Conservation (phyloP, 2,329 filamentous ascomycete genomes). For the Colletotrichum gigasporum region DNA sequence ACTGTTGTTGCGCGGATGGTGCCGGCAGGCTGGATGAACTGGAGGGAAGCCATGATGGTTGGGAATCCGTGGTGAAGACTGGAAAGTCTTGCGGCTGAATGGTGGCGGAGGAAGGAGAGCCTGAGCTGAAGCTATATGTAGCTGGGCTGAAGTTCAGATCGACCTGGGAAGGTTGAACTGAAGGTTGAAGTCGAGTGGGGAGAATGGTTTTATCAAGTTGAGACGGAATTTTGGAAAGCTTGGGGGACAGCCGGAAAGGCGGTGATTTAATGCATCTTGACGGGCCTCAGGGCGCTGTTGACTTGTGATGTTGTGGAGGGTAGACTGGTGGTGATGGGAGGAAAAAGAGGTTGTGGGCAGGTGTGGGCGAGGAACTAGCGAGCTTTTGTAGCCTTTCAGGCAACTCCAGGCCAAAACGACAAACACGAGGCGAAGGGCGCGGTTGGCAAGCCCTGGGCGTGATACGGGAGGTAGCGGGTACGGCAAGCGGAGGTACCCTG, state of each 20-base stretch:
- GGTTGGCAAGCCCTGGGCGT: slow-evolving; percentile 12
- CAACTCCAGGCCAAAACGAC: slow-evolving; percentile 7
- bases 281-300: neutral
- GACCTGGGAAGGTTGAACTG: slow-evolving; percentile 78
- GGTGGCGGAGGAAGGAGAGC: slow-evolving; percentile 65
- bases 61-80: slow-evolving; percentile 87
- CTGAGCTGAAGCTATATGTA: slow-evolving; percentile 58
- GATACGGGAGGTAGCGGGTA: neutral
- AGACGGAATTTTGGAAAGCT: slow-evolving; percentile 31
- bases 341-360: slow-evolving; percentile 43
- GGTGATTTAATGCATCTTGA: slow-evolving; percentile 27
- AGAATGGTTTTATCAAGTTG: slow-evolving; percentile 70
- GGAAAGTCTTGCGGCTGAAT: slow-evolving; percentile 72
- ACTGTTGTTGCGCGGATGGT: slow-evolving; percentile 65
- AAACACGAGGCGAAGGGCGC: slow-evolving; percentile 10
- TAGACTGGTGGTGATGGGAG: slow-evolving; percentile 42
- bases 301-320: slow-evolving; percentile 61
- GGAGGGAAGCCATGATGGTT: slow-evolving; percentile 83
- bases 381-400: slow-evolving; percentile 28
- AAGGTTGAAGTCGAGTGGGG: slow-evolving; percentile 72
- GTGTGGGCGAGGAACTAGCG: slow-evolving; percentile 37
- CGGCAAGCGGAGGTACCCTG: neutral
- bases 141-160: slow-evolving; percentile 91
- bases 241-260: neutral
- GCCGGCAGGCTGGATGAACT: slow-evolving; percentile 71